Percentiles rank a stretch among this genome's conserved stretches.
These are phyloP conservation scores for Evansstolkia leycettana DNA, from an alignment of 495 filamentous ascomycete species.

Conservation along the genomic window DNA sequence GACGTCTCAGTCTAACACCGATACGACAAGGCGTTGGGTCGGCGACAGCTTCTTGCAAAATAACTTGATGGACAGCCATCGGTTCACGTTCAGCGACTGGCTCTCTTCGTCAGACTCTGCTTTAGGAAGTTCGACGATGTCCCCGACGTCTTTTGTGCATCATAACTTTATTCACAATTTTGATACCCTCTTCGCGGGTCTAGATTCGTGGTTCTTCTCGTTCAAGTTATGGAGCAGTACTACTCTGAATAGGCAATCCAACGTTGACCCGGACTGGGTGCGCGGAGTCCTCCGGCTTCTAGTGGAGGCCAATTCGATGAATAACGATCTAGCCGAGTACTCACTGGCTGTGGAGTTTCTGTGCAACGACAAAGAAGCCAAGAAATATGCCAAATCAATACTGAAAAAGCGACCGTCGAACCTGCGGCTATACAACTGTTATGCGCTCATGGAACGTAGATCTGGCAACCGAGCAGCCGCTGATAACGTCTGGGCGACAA, in stretches of 20 bases:
- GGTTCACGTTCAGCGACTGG: conserved; percentile 16
- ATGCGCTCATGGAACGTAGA: conserved; percentile 58
- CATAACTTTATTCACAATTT: conserved; percentile 22
- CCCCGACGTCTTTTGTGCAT: conserved; percentile 14
- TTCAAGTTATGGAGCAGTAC: conserved; percentile 20
- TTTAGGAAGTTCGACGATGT: conserved; percentile 6
- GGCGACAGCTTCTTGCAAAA: conserved; percentile 36
- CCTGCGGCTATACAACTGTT: conserved; percentile 63
- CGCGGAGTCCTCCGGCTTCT: conserved; percentile 43
- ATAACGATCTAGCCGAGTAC: conserved; percentile 55
- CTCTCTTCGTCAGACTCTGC: conserved; percentile 4
- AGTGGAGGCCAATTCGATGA: conserved; percentile 19
- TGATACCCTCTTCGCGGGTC: conserved; percentile 28
- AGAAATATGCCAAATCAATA: conserved; percentile 59
- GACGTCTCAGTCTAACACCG: conserved; percentile 7
- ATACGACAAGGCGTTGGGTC: conserved; percentile 21
- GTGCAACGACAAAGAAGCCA: conserved; percentile 41
- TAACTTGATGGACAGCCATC: conserved; percentile 19
- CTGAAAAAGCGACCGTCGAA: conserved; percentile 55
- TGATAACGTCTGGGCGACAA: conserved; percentile 51
- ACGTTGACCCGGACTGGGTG: conserved; percentile 34
- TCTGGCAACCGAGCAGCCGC: conserved; percentile 42
- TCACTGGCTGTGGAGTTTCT: conserved; percentile 55
- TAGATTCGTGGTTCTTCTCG: conserved; percentile 29
- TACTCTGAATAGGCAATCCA: conserved; percentile 5